Conservation (phyloP, 75 land plant species). For the Azolla pinnata region DNA sequence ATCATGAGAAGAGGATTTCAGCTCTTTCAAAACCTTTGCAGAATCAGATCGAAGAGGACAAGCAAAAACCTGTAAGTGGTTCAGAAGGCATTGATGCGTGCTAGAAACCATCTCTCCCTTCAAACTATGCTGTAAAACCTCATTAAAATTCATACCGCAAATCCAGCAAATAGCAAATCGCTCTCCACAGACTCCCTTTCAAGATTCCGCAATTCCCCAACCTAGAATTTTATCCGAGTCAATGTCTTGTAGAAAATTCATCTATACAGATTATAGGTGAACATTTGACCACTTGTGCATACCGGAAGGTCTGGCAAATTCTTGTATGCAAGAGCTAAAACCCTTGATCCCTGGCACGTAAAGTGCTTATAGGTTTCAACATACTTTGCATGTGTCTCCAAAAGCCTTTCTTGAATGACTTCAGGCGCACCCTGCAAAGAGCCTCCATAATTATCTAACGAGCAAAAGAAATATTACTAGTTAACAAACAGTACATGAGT, state of each 20-base stretch:
- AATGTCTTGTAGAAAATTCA: too few relatives aligned
- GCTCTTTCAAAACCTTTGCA: slow-evolving; percentile 63
- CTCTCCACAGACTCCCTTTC: slow-evolving; percentile 76
- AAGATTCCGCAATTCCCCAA: slow-evolving; percentile 80
- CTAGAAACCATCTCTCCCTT: too few relatives aligned
- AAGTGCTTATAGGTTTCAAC: slow-evolving; percentile 76
- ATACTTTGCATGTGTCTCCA: slow-evolving; percentile 44
- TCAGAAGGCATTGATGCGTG: too few relatives aligned
- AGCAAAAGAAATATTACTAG: neutral
- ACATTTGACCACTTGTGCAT: too few relatives aligned
- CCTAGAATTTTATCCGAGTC: too few relatives aligned
- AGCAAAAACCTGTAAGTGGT: slow-evolving; percentile 91
- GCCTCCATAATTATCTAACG: too few relatives aligned
- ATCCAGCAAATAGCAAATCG: slow-evolving; percentile 78
- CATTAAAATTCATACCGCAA: too few relatives aligned
- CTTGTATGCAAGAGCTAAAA: slow-evolving; percentile 88
- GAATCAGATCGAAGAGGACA: slow-evolving; percentile 91
- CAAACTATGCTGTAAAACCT: too few relatives aligned
- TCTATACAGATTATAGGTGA: too few relatives aligned
- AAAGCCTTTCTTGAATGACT: slow-evolving; percentile 81
- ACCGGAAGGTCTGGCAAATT: slow-evolving; percentile 90
- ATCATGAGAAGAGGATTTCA: slow-evolving; percentile 88
- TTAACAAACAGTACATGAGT: neutral
- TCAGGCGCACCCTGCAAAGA: slow-evolving; percentile 90
- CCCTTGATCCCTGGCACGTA: slow-evolving; percentile 94